Evolutionary conservation across 805 yeast genomes (phyloP).

Genomic region (Metschnikowia kofuensis): DNA sequence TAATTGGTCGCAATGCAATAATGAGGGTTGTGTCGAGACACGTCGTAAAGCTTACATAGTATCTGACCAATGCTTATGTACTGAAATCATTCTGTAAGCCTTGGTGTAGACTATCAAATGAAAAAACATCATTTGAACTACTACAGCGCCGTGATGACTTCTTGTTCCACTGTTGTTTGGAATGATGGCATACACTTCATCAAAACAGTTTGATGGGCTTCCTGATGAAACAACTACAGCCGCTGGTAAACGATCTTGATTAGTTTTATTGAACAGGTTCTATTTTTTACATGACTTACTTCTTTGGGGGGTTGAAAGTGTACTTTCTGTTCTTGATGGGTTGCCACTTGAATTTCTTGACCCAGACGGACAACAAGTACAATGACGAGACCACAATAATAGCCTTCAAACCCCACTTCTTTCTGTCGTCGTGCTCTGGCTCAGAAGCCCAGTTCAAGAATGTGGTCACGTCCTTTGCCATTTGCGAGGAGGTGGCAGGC

Average conservation of each 20-base stretch:
- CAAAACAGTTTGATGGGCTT: too few relatives aligned
- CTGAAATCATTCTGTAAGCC: too few relatives aligned
- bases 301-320: constrained; percentile 88
- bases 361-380: constrained; percentile 82
- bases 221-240: not conserved
- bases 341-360: constrained; percentile 98
- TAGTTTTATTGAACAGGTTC: constrained; percentile 9
- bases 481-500: constrained; percentile 96
- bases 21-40: too few relatives aligned
- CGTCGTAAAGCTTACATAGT: too few relatives aligned
- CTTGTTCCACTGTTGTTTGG: too few relatives aligned
- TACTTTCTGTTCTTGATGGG: constrained; percentile 93
- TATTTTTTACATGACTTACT: constrained; percentile 22
- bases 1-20: too few relatives aligned
- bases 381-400: constrained; percentile 73
- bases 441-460: constrained; percentile 98
- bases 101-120: not conserved
- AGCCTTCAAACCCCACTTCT: constrained; percentile 94
- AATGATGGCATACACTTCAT: too few relatives aligned
- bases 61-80: too few relatives aligned
- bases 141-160: too few relatives aligned
- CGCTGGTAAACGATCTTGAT: not conserved
- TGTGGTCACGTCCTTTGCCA: constrained; percentile 97
- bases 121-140: not conserved
- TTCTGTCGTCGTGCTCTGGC: constrained; percentile 98